phyloP scores from a whole-genome alignment of 139 green algal species.

The Parachlorella kessleri region DNA sequence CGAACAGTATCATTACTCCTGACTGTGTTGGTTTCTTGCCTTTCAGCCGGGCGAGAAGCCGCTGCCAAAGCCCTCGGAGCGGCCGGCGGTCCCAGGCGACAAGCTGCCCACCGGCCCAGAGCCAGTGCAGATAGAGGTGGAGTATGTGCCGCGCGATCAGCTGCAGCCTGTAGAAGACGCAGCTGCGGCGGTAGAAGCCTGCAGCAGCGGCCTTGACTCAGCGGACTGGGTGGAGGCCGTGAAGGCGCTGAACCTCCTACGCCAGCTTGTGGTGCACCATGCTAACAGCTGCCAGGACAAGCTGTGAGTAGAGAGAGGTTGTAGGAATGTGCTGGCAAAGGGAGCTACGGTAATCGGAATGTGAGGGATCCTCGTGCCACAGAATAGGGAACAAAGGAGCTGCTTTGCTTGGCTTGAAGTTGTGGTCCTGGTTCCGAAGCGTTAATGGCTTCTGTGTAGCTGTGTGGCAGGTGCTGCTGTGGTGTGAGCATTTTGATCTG shows the following conservation, averaged over 20 bases:
- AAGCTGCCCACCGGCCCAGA: conserved; percentile 55
- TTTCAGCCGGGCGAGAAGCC: conserved; percentile 20
- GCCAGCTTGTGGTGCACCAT: conserved; percentile 38
- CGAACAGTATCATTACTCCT: no score
- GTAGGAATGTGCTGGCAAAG: not conserved
- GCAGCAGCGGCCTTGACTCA: conserved; percentile 7
- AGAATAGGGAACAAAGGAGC: no score
- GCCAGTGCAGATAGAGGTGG: conserved; percentile 47
- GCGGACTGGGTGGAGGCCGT: conserved; percentile 39
- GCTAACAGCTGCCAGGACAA: not conserved
- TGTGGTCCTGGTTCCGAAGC: no score
- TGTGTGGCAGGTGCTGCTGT: not conserved
- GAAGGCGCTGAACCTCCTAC: conserved; percentile 33
- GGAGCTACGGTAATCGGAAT: not conserved
- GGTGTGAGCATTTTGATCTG: no score
- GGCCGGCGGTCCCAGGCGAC: not conserved
- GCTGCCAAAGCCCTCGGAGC: conserved; percentile 33
- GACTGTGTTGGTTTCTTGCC: no score
- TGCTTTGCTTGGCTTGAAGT: no score
- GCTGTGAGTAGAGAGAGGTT: conserved; percentile 18
- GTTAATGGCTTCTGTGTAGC: no score
- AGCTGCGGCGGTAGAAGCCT: not conserved
- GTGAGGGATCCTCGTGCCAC: not conserved
- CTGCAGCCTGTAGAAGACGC: conserved; percentile 28
- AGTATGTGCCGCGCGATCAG: conserved; percentile 36